Conservation (phyloP, 257 asterid species). For the Plantago ovata region DNA sequence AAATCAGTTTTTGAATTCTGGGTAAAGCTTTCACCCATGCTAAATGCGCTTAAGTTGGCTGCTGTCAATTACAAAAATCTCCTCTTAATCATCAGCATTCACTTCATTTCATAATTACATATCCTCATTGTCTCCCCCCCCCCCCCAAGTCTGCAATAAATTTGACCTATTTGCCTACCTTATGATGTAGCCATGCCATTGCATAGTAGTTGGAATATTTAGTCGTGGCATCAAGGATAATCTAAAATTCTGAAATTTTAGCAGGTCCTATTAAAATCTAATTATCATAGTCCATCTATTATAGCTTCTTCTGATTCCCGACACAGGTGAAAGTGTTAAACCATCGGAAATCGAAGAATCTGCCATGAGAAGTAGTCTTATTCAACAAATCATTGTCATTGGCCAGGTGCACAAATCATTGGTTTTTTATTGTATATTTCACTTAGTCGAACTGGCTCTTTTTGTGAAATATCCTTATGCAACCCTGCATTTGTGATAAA, state of each 20-base stretch:
- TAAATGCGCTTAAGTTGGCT: too few species aligned
- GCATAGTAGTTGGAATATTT: too few species aligned
- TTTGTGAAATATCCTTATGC: too few species aligned
- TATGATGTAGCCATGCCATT: too few species aligned
- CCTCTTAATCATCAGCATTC: too few species aligned
- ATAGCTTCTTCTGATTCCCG: not conserved
- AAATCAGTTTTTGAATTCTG: too few species aligned
- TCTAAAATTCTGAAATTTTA: not conserved
- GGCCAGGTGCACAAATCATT: slow-evolving; percentile 63
- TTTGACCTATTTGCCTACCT: too few species aligned
- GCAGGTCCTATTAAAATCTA: not conserved
- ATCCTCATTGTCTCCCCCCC: too few species aligned
- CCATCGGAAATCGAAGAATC: slow-evolving; percentile 94
- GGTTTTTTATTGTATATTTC: slow-evolving; percentile 6
- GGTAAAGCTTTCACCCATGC: too few species aligned
- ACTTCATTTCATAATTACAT: too few species aligned
- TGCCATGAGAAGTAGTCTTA: slow-evolving; percentile 73
- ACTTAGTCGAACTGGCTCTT: not conserved
- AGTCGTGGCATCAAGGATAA: not conserved
- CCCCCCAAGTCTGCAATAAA: too few species aligned
- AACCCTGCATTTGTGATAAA: not conserved
- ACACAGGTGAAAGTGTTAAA: slow-evolving; percentile 87
- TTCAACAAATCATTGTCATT: slow-evolving; percentile 78
- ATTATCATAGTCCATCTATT: slow-evolving; percentile 1
- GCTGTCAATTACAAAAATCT: too few species aligned